A percentile compares a stretch with the other conserved stretches of the same genome.
These are phyloP conservation scores for Solanum tarijense DNA, from an alignment of 257 asterid species.

Conservation along the genomic window DNA sequence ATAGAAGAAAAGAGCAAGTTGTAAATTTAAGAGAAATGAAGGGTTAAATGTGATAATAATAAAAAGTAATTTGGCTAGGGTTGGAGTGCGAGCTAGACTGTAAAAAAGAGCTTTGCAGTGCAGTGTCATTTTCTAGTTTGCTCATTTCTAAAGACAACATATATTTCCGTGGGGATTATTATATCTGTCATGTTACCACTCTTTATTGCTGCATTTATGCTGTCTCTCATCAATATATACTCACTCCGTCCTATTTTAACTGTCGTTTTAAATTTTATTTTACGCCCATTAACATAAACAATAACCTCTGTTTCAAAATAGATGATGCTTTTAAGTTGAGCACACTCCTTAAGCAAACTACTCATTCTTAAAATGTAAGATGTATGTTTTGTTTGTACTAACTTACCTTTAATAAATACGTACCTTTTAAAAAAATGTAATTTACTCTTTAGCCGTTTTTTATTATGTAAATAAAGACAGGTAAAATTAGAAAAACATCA, in stretches of 20 bases:
- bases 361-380: background rate
- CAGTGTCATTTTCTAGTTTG: slow-evolving; percentile 34
- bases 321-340: background rate
- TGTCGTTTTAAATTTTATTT: background rate
- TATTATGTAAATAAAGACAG: too few species aligned
- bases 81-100: slow-evolving; percentile 20
- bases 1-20: background rate
- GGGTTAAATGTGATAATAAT: background rate
- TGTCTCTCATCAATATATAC: background rate
- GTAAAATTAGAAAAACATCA: too few species aligned
- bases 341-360: background rate
- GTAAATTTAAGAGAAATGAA: background rate
- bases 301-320: background rate
- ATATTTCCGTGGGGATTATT: slow-evolving; percentile 33
- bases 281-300: background rate
- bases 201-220: background rate
- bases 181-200: background rate
- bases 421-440: too few species aligned
- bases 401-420: too few species aligned
- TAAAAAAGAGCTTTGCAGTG: slow-evolving; percentile 27
- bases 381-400: background rate
- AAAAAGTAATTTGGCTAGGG: slow-evolving; percentile 9
- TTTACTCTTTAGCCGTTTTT: too few species aligned
- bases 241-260: background rate
- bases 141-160: slow-evolving; percentile 21